These are phyloP conservation scores for Pharnaceum exiguum DNA, from an alignment of 148 eudicot genomes.

Conservation along the genomic window DNA sequence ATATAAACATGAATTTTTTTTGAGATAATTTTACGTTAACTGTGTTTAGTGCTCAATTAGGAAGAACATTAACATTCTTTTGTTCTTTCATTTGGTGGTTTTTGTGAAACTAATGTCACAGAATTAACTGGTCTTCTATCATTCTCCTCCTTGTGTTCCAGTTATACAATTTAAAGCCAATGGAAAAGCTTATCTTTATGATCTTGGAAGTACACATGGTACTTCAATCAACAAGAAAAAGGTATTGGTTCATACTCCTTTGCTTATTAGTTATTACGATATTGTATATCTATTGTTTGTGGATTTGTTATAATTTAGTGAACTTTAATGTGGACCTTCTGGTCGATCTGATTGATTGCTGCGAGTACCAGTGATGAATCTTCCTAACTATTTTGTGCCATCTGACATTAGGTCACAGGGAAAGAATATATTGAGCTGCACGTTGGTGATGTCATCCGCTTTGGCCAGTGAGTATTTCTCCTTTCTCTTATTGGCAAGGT, in stretches of 20 bases:
- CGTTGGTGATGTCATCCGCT: conserved; percentile 91
- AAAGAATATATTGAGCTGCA: conserved; percentile 74
- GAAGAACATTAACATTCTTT: too few species aligned
- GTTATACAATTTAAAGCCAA: conserved; percentile 79
- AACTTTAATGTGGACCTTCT: too few species aligned
- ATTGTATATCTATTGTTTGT: too few species aligned
- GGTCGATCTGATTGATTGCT: too few species aligned
- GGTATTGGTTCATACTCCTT: conserved; percentile 30
- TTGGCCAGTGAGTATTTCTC: conserved; percentile 82
- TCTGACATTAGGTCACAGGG: conserved; percentile 57
- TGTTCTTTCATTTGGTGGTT: background rate
- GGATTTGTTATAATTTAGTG: too few species aligned
- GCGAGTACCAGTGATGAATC: background rate
- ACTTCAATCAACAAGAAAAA: conserved; percentile 82
- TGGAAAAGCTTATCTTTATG: conserved; percentile 66
- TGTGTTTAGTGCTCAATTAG: too few species aligned
- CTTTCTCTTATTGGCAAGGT: background rate
- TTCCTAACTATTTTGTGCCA: background rate
- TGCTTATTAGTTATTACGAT: background rate
- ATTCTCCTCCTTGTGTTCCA: conserved; percentile 16
- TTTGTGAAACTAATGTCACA: background rate
- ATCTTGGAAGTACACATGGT: conserved; percentile 93
- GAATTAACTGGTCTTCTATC: background rate
- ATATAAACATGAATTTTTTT: too few species aligned
- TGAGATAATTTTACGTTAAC: too few species aligned